Evolutionary conservation across 2,329 filamentous ascomycete genomes (phyloP), one percentile per base, ranked within the genome.

Genomic region (Scleromitrula shiraiana): DNA sequence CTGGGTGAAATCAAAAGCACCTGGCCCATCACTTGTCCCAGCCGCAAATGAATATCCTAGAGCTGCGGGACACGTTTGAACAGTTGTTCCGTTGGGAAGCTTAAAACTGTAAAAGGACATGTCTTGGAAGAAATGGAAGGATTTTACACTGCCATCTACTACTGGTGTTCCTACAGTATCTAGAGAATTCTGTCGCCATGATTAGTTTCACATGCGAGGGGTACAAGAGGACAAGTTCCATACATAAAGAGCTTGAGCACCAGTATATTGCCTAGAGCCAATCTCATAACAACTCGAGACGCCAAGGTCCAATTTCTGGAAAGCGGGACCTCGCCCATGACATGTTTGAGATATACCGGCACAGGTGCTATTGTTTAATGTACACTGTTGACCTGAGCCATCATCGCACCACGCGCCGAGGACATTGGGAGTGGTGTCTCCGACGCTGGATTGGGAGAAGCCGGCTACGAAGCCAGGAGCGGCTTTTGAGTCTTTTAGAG

Each of bases 31-130:
- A 0, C 85, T 88, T 0, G 91, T 97, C 14, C 91, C 91, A 0
- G 85, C 90, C 0, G 90, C 90, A 63, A 97, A 97, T 0, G 85
- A 88, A 62, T 90, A 94, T 8, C 91, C 91, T 45, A 97, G 70
- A 0, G 88, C 88, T 0, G 89, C 89, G 2, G 89, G 83, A 59
- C 91, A 96, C 0, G 90, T 95, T 44, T 70, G 74, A 6, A 81
- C 85, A 9, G 66, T 66, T 2, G 80, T 79, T 39, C 85, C 85
- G 55, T 94, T 88, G 1, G 83, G 76, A 2, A 89, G 79, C 2
- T 69, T 64, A 60, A 96, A 95, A 0, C 75, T 74, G 63, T 81
- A 91, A 58, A 77, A 79, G n/a, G 80, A 77, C 71, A 96, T 83
- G 65, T 96, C 79, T 54, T 87, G 80, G 64, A 88, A 96, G 14